Evolutionary conservation across 306 rosid species (phyloP).

Genomic region (Prunus mume): DNA sequence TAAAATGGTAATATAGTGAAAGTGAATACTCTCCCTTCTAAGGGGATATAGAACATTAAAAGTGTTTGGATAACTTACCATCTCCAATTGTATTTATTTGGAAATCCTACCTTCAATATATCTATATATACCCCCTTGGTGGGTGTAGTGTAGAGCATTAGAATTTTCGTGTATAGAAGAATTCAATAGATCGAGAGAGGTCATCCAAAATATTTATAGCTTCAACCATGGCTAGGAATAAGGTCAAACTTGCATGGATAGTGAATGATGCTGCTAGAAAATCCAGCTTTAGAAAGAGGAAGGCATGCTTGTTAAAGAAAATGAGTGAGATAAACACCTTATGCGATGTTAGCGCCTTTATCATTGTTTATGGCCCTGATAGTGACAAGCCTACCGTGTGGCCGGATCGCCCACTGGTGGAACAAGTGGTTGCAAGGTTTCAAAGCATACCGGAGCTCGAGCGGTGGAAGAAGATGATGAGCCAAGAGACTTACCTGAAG

Average conservation of each 20-base stretch:
- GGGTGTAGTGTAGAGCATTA: neutral
- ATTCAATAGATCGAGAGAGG: too few species aligned
- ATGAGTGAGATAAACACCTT: slow-evolving; percentile 32
- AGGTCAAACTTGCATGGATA: slow-evolving; percentile 35
- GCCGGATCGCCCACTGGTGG: slow-evolving; percentile 23
- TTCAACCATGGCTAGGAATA: slow-evolving; percentile 32
- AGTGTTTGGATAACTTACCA: neutral
- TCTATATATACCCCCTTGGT: neutral
- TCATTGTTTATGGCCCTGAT: slow-evolving; percentile 19
- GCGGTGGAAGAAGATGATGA: slow-evolving; percentile 2
- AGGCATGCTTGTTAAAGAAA: slow-evolving; percentile 35
- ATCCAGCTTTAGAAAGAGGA: slow-evolving; percentile 37
- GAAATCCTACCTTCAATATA: neutral
- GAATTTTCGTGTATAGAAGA: neutral
- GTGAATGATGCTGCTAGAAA: slow-evolving; percentile 32
- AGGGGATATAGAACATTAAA: neutral
- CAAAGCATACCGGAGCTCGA: neutral
- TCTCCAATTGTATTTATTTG: neutral
- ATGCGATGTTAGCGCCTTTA: slow-evolving; percentile 31
- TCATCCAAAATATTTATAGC: neutral
- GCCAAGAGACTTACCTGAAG: neutral
- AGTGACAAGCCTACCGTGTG: slow-evolving; percentile 19
- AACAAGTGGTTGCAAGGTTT: neutral
- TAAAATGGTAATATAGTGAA: neutral
- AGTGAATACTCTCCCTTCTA: neutral